Evolutionary conservation across 1,284 basidiomycete genomes (phyloP), one percentile per base, ranked within the genome.

Genomic region (Leccinum solheimii): DNA sequence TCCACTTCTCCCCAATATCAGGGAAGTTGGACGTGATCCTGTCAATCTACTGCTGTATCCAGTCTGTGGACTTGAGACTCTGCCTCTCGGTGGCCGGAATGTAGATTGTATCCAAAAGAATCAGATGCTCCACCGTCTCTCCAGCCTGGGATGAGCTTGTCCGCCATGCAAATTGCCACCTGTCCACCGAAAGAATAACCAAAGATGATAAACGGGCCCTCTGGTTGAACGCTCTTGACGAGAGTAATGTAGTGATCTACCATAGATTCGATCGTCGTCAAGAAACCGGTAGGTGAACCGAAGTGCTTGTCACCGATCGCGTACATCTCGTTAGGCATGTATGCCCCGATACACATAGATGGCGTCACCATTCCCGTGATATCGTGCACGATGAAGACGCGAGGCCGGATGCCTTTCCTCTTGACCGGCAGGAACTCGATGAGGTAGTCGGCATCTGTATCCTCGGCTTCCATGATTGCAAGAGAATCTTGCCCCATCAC

Each of bases 261-360:
- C 70, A 72, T 74, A 0, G 70, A 63, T 51, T 74, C 70, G 16
- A 72, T 62, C 16, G 69, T 27, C 27, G 27, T 60, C 23, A 64
- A 62, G 63, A 72, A 74, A 36, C 70, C 70, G 0, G 63, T 69
- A n/a, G 68, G 45, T 5, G 67, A 74, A 23, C 70, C 71, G 40
- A 72, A 74, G 55, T 72, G 64, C 30, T 64, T 71, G 62, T 72
- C 71, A 26, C 72, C 72, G 19, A 72, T 72, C 6, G 71, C 71
- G 36, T 73, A 72, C 69, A 74, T 72, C 66, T 74, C 72, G 52
- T 64, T 72, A 0, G 71, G 71, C 71, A 72, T 74, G 66, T 14
- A 74, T 30, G 69, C 69, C 13, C 71, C 72, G 23, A 72, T 71
- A 9, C 71, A 64, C 71, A 74, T 72, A 64, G 66, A 74, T 1